Conservation (phyloP, 2,329 filamentous ascomycete species). For the Paradendryphiella salina region DNA sequence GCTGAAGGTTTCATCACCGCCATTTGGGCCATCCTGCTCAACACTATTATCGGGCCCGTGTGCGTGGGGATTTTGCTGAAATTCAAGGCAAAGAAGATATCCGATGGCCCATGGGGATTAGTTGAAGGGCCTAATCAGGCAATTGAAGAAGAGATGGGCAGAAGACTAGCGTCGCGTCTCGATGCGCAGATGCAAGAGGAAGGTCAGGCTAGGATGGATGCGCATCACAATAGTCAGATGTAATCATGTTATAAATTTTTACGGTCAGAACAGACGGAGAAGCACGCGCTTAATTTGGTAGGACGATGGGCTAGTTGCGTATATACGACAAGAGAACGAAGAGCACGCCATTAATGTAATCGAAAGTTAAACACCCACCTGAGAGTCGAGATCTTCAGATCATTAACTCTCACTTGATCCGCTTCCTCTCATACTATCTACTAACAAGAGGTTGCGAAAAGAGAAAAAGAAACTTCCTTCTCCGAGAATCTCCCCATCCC, state of each 20-base stretch:
- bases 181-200: conserved; percentile 9
- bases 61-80: conserved; percentile 30
- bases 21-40: conserved; percentile 32
- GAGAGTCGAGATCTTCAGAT: too few relatives aligned
- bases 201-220: conserved; percentile 5
- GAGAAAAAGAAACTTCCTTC: too few relatives aligned
- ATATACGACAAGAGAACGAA: too few relatives aligned
- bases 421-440: too few relatives aligned
- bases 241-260: not conserved
- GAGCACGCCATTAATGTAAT: too few relatives aligned
- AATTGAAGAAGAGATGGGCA: conserved; percentile 2
- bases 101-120: conserved; percentile 21
- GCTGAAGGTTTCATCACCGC: conserved; percentile 29
- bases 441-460: too few relatives aligned
- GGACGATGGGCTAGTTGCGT: too few relatives aligned
- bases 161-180: conserved; percentile 1
- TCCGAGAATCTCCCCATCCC: too few relatives aligned
- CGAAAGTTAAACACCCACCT: too few relatives aligned
- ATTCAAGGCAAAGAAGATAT: conserved; percentile 23
- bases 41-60: conserved; percentile 31
- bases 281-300: too few relatives aligned
- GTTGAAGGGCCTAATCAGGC: conserved; percentile 12
- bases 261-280: too few relatives aligned
- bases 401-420: too few relatives aligned
- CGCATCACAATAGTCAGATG: conserved; percentile 1